A percentile compares a stretch with the other conserved stretches of the same genome.
These are phyloP conservation scores for Cyclaneusma minus DNA, from an alignment of 2,329 filamentous ascomycete genomes.

Conservation along the genomic window DNA sequence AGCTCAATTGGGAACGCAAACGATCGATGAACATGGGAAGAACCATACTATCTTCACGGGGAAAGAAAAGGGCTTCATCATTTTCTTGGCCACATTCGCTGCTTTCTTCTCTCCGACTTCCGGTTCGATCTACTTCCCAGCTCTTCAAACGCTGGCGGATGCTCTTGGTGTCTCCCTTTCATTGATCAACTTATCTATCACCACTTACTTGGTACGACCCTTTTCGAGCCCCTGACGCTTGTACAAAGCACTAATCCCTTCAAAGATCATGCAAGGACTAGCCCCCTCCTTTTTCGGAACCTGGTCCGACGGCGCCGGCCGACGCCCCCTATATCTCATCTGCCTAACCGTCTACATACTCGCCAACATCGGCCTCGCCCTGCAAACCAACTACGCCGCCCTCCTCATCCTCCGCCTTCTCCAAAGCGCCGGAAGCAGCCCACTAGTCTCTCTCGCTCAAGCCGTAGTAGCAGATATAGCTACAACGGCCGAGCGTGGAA, in stretches of 20 bases:
- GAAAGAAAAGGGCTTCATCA: constrained; percentile 28
- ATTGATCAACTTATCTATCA: constrained; percentile 22
- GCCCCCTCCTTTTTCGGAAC: constrained; percentile 40
- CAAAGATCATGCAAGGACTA: constrained; percentile 41
- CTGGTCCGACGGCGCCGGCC: constrained; percentile 36
- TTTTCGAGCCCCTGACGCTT: constrained; percentile 11
- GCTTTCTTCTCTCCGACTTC: constrained; percentile 42
- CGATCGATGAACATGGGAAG: too few relatives aligned
- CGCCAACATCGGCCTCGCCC: constrained; percentile 36
- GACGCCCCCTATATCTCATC: constrained; percentile 36
- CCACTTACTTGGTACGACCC: constrained; percentile 19
- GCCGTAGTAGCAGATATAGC: constrained; percentile 49
- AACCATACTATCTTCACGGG: constrained; percentile 3
- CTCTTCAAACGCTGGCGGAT: constrained; percentile 29
- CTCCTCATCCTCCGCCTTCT: constrained; percentile 37
- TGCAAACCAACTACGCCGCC: constrained; percentile 31
- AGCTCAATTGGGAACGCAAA: too few relatives aligned
- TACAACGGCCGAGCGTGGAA: constrained; percentile 41
- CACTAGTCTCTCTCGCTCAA: constrained; percentile 39
- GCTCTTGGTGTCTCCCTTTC: constrained; percentile 27
- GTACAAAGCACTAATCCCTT: constrained; percentile 25
- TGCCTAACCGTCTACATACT: constrained; percentile 36
- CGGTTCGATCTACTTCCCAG: constrained; percentile 37
- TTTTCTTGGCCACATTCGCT: constrained; percentile 31
- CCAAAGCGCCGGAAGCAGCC: constrained; percentile 41